Evolutionary conservation across 1,284 basidiomycete species (phyloP), one percentile per base, ranked within the genome.

Genomic region (Schizophyllum amplum): DNA sequence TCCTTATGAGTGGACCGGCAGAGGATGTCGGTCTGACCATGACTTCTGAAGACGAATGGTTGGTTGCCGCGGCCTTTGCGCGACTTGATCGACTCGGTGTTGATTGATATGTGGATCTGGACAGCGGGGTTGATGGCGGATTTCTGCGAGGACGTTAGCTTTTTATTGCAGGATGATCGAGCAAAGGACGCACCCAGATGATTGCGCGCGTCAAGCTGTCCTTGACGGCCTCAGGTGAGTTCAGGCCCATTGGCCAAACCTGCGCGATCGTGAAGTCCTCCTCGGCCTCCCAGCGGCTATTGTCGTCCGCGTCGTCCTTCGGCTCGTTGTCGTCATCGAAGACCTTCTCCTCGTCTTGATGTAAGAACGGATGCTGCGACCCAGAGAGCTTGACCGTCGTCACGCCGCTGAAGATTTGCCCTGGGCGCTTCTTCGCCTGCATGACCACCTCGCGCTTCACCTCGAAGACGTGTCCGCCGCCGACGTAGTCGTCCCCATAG

Each of bases 101-200:
- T 83, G 42, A 81, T 67, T 1, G 83, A 84, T 52, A 88, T 82
- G 55, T 87, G 84, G 7, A 87, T 68, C 51, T 76, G 75, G 0
- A 75, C 76, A 1, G 69, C 68, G 0, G 73, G 68, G 15, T 76
- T 72, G 61, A 1, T 24, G 20, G 11, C 13, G 4, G 21, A 50
- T 50, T 50, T 24, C 21, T 86, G 83, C 63, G 80, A 73, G 86
- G 60, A 1, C 57, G 48, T 42, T 52, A 49, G 47, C 21, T 24
- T 62, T 22, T 42, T 59, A 60, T 42, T 58, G 52, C 50, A 53
- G 2, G 46, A 55, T 46, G 21, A 24, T 7, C 24, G 42, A 50
- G 25, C 55, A 24, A 46, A 25, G 46, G 49, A 74, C 83, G 59
- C 63, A 87, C 85, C 64, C 86, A 87, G 56, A 84, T 68, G 47